Evolutionary conservation across 495 filamentous ascomycete genomes (phyloP), one percentile per base, ranked within the genome.

Genomic region (Hyaloscypha bicolor): DNA sequence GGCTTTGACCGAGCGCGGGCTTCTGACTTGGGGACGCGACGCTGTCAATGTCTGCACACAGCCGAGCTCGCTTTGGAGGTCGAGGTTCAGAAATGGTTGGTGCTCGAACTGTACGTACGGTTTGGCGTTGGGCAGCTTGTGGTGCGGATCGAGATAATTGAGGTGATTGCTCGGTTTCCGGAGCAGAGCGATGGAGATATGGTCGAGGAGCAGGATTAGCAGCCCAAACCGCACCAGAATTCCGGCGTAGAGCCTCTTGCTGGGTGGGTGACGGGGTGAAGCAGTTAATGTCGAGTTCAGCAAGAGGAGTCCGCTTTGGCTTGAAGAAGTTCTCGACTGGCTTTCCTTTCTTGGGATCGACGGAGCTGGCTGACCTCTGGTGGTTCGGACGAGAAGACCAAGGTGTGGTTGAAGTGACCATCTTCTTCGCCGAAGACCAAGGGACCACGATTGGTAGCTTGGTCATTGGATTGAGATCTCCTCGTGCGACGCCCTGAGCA

Each of bases 401-500:
- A 37, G 62, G 76, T 64, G 61, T 65, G 52, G 32, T 68, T 69
- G 62, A 73, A 52, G 30, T 62, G 70, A 16, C 71, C 70, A 75
- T 81, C 74, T 76, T 80, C 74, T 81, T 66, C 75, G 80, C 71
- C 31, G 76, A 22, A 75, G 80, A 72, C 31, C 75, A 22, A 37
- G 73, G 3, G 70, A 87, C 56, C 33, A 81, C 56, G 63, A 97
- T 89, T 3, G 82, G 83, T 55, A 88, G 73, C 76, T 97, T 97
- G 19, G 93, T 96, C 66, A 93, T 93, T 19, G 95, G 95, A 75
- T 98, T 89, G 32, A 97, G 77, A 67, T 97, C 91, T 29, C 95
- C 95, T 14, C 69, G 75, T n/a, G 94, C 92, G 64, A 99, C 90
- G 5, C 87, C 87, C 68, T 82, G 78, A 3, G 95, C 93, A 71